These are phyloP conservation scores for Tylopilus sp. DNA, from an alignment of 768 basidiomycete species.

Conservation along the genomic window DNA sequence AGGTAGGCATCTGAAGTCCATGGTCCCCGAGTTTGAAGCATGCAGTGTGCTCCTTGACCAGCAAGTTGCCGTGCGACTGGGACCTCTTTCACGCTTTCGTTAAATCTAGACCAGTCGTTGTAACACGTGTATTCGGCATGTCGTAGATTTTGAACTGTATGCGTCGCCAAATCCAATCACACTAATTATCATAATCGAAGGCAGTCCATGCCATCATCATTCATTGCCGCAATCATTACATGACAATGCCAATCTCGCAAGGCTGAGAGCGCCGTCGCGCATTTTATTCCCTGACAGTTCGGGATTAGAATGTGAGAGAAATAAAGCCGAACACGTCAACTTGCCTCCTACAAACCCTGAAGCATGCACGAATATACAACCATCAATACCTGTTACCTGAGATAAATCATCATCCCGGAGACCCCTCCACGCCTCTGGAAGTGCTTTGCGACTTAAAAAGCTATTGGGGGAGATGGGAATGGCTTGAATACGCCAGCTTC, in stretches of 20 bases:
- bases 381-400: constrained; percentile 67
- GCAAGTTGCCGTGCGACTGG: constrained; percentile 4
- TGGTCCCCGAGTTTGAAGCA: neutral
- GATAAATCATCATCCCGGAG: constrained; percentile 82
- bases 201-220: constrained; percentile 15
- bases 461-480: constrained; percentile 79
- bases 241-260: constrained; percentile 67
- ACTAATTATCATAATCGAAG: constrained; percentile 8
- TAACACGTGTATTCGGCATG: constrained; percentile 19
- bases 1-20: constrained; percentile 19
- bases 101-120: constrained; percentile 3
- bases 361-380: constrained; percentile 90
- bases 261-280: constrained; percentile 78
- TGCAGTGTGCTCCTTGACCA: neutral
- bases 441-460: constrained; percentile 86
- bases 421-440: constrained; percentile 94
- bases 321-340: constrained; percentile 18
- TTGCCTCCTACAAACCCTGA: constrained; percentile 94
- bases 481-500: constrained; percentile 90
- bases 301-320: constrained; percentile 8
- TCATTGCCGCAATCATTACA: constrained; percentile 24
- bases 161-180: constrained; percentile 11
- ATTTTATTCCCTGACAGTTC: constrained; percentile 72
- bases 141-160: neutral
- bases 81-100: constrained; percentile 10